Evolutionary conservation across 2,329 filamentous ascomycete species (phyloP), one percentile per base, ranked within the genome.

Genomic region (Penicillium sclerotiorum): DNA sequence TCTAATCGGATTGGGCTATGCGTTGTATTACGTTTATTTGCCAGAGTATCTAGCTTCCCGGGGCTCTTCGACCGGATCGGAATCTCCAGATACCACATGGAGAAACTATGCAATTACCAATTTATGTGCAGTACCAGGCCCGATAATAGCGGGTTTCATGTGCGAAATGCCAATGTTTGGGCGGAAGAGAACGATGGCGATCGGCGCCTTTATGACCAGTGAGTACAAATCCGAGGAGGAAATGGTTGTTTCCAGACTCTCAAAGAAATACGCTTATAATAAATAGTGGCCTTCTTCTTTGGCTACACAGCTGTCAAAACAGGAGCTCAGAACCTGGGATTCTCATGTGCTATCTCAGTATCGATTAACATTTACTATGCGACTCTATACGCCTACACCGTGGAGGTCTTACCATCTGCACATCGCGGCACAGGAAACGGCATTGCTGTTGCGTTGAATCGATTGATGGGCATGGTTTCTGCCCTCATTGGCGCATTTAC

Each of bases 1-100:
- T 0, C 63, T 87, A 1, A 87, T 89, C 33, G 87, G 87, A 6
- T 76, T 90, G 0, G 86, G 84, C 0, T 90, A 89, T 60, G 87
- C 87, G 0, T 74, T 90, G 0, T 90, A 87, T 66, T 87, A 88
- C 58, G 86, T 89, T 47, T 90, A 89, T 66, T 71, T 90, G 1
- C 82, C 82, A 0, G 73, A 73, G 1, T 89, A 89, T 61, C 76
- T 89, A 11, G 68, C 69, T 4, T 79, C 76, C 38, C 80, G 82
- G 20, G 85, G 85, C 35, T 80, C 81, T 2, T 60, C 72, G 7
- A 78, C 84, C 20, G 78, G 78, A 5, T 67, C 80, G 17, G 72
- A 77, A 1, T 78, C 77, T 5, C 67, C 74, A 1, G 84, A 79
- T 62, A 77, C 76, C 35, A 82, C 77, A 1, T 90, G 86, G 86